Evolutionary conservation across 2,329 filamentous ascomycete genomes (phyloP).

Genomic region (Apiospora hydei): DNA sequence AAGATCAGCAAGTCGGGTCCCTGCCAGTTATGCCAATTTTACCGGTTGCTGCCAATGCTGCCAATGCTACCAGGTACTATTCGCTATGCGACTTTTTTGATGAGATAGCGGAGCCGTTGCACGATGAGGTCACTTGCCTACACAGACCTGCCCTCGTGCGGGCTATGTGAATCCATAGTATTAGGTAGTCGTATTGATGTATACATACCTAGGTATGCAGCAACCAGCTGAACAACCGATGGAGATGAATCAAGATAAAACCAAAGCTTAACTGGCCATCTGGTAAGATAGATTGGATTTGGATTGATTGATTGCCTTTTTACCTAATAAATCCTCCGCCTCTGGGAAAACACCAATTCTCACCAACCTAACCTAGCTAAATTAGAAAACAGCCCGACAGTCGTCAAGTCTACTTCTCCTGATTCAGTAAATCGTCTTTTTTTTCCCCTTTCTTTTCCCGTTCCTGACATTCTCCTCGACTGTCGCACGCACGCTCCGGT

Average conservation of each 20-base stretch:
- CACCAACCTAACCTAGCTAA: background rate
- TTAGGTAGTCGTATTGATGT: background rate
- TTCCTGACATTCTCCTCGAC: background rate
- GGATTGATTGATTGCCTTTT: background rate
- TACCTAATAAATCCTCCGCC: background rate
- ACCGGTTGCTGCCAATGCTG: background rate
- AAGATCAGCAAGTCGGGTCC: conserved; percentile 3
- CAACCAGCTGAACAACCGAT: background rate
- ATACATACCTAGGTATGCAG: background rate
- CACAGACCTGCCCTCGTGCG: background rate
- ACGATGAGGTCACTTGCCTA: background rate
- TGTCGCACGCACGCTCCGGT: background rate
- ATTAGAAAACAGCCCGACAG: conserved; percentile 1
- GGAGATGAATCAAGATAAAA: conserved; percentile 1
- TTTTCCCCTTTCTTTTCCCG: background rate
- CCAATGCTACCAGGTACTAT: background rate
- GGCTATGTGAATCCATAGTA: background rate
- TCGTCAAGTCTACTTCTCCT: background rate
- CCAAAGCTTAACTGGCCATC: background rate
- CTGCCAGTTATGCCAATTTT: background rate
- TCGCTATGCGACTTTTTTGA: background rate
- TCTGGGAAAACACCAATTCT: background rate
- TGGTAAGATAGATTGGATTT: background rate
- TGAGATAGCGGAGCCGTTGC: conserved; percentile 5
- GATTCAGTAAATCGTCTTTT: background rate